These are phyloP conservation scores for Pseudogymnoascus sp. DNA, from an alignment of 2,329 filamentous ascomycete genomes.

Conservation along the genomic window DNA sequence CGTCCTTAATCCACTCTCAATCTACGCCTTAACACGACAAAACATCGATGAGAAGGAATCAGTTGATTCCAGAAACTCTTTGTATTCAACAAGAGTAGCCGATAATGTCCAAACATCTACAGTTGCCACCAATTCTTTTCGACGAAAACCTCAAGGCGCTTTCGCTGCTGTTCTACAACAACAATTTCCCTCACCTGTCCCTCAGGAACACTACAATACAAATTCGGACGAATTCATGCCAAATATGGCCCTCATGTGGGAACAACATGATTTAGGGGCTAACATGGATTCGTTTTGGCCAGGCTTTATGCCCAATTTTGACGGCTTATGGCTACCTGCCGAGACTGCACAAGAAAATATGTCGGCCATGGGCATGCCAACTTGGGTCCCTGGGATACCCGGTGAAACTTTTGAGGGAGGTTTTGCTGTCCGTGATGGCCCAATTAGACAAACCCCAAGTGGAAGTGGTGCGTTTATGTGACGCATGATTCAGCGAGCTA, in stretches of 20 bases:
- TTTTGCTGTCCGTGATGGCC: background rate
- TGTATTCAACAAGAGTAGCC: conserved; percentile 1
- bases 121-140: background rate
- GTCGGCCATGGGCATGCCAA: background rate
- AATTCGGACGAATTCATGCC: background rate
- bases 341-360: background rate
- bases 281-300: conserved; percentile 1
- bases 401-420: background rate
- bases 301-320: conserved; percentile 6
- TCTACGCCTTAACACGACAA: conserved; percentile 25
- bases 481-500: background rate
- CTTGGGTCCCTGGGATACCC: conserved; percentile 1
- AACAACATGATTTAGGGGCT: background rate
- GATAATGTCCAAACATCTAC: background rate
- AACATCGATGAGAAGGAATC: conserved; percentile 24
- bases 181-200: background rate
- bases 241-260: conserved; percentile 9
- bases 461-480: background rate
- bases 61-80: conserved; percentile 17
- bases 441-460: background rate
- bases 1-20: conserved; percentile 25
- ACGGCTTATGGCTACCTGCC: conserved; percentile 7
- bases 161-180: background rate
- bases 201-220: background rate
- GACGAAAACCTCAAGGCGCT: background rate